phyloP scores from a whole-genome alignment of 2,329 filamentous ascomycete genomes.

The Myriosclerotinia duriaeana region DNA sequence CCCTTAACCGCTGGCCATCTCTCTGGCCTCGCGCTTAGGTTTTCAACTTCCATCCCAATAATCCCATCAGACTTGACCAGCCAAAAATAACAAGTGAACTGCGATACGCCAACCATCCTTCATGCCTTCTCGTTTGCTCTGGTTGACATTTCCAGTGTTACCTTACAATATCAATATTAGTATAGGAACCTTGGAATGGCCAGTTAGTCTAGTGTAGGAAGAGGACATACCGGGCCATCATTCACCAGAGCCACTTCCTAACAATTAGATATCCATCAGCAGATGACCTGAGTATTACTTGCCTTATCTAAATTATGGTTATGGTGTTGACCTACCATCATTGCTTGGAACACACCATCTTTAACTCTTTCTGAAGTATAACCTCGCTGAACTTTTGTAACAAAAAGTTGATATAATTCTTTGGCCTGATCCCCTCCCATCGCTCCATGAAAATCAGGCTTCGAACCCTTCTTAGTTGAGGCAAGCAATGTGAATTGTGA shows the following conservation, averaged over 20 bases:
- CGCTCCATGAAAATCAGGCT: conserved; percentile 91
- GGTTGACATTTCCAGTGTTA: conserved; percentile 39
- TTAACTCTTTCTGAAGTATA: conserved; percentile 78
- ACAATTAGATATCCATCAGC: conserved; percentile 12
- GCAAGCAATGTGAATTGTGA: conserved; percentile 96
- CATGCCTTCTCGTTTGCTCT: conserved; percentile 30
- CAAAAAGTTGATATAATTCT: conserved; percentile 80
- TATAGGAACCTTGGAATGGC: neutral
- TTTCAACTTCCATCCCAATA: neutral
- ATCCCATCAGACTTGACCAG: neutral
- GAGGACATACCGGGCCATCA: conserved; percentile 61
- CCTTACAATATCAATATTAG: conserved; percentile 27
- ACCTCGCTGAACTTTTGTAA: conserved; percentile 68
- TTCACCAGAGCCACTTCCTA: conserved; percentile 83
- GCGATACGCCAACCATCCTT: neutral
- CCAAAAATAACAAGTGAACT: neutral
- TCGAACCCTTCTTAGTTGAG: conserved; percentile 91
- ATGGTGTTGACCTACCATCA: conserved; percentile 64
- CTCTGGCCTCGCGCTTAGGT: neutral
- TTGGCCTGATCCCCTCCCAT: conserved; percentile 76
- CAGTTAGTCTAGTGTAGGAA: neutral
- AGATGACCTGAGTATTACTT: neutral
- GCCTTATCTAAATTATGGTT: neutral
- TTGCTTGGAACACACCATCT: conserved; percentile 95
- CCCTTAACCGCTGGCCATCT: neutral